phyloP scores from a whole-genome alignment of 768 basidiomycete species.

The Mycena indigotica region DNA sequence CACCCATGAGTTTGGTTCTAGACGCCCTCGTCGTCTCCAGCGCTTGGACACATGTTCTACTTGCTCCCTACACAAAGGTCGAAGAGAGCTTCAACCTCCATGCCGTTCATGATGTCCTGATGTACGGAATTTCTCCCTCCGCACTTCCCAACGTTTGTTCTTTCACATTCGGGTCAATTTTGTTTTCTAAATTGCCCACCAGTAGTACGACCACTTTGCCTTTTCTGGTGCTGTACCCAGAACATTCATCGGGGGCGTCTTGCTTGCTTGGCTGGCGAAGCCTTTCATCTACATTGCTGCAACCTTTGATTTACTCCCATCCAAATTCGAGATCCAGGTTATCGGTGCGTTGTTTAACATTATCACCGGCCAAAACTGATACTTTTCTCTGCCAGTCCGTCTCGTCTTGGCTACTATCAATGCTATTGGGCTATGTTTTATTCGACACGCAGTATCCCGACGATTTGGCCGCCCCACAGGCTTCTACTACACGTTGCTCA shows the following conservation, averaged over 20 bases:
- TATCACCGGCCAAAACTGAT: slow-evolving; percentile 1
- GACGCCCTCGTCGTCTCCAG: slow-evolving; percentile 55
- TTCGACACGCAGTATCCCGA: slow-evolving; percentile 61
- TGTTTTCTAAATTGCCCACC: slow-evolving; percentile 6
- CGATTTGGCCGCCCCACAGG: slow-evolving; percentile 66
- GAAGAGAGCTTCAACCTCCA: slow-evolving; percentile 98
- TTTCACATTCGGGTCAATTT: not conserved
- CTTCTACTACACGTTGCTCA: slow-evolving; percentile 66
- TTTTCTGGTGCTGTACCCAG: slow-evolving; percentile 91
- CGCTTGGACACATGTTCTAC: slow-evolving; percentile 67
- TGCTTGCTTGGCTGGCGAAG: slow-evolving; percentile 60
- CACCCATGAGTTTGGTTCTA: slow-evolving; percentile 42
- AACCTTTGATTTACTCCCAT: slow-evolving; percentile 43
- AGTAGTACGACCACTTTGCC: slow-evolving; percentile 85
- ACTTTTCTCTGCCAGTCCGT: slow-evolving; percentile 60
- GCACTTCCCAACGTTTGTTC: slow-evolving; percentile 53
- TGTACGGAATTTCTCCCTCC: slow-evolving; percentile 60
- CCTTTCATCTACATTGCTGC: slow-evolving; percentile 50
- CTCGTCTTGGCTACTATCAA: slow-evolving; percentile 70
- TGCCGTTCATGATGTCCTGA: slow-evolving; percentile 83
- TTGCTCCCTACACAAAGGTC: slow-evolving; percentile 92
- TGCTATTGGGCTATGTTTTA: slow-evolving; percentile 58
- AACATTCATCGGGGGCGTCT: slow-evolving; percentile 77
- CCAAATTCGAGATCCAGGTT: slow-evolving; percentile 73
- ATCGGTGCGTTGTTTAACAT: slow-evolving; percentile 49